phyloP scores from a whole-genome alignment of 2,329 filamentous ascomycete genomes.

The Fusarium sterilihyphosum region DNA sequence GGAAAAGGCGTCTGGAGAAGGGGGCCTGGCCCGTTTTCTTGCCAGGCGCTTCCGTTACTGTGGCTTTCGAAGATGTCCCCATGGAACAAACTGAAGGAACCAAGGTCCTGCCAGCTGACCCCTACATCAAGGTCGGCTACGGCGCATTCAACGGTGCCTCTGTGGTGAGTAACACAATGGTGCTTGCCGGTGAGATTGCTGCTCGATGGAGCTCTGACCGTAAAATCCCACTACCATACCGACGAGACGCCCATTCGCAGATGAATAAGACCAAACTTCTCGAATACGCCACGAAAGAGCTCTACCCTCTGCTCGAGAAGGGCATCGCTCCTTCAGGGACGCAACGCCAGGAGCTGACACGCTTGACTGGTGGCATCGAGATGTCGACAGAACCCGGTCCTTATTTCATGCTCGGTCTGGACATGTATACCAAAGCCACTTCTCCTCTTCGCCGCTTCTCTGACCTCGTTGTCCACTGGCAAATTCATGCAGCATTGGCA shows the following conservation, averaged over 20 bases:
- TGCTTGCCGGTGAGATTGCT: slow-evolving; percentile 69
- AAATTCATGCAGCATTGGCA: slow-evolving; percentile 68
- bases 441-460: slow-evolving; percentile 72
- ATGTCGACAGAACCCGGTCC: slow-evolving; percentile 63
- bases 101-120: slow-evolving; percentile 55
- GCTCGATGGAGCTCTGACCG: slow-evolving; percentile 69
- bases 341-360: slow-evolving; percentile 44
- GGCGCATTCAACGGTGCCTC: slow-evolving; percentile 46
- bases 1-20: slow-evolving; percentile 53
- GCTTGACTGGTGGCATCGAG: slow-evolving; percentile 59
- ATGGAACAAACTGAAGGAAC: slow-evolving; percentile 10
- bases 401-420: slow-evolving; percentile 66
- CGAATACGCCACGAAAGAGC: slow-evolving; percentile 47
- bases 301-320: slow-evolving; percentile 48
- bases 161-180: slow-evolving; percentile 61
- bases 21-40: slow-evolving; percentile 62
- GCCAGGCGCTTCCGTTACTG: slow-evolving; percentile 54
- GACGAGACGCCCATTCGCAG: slow-evolving; percentile 56
- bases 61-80: slow-evolving; percentile 53
- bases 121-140: slow-evolving; percentile 56
- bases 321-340: slow-evolving; percentile 48
- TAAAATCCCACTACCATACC: slow-evolving; percentile 68
- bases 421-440: slow-evolving; percentile 71
- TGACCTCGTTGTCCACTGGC: slow-evolving; percentile 73
- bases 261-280: slow-evolving; percentile 51